Percentiles rank a stretch among this genome's conserved stretches.
Conservation (phyloP, 2,329 filamentous ascomycete genomes). For the Aspergillus versicolor region DNA sequence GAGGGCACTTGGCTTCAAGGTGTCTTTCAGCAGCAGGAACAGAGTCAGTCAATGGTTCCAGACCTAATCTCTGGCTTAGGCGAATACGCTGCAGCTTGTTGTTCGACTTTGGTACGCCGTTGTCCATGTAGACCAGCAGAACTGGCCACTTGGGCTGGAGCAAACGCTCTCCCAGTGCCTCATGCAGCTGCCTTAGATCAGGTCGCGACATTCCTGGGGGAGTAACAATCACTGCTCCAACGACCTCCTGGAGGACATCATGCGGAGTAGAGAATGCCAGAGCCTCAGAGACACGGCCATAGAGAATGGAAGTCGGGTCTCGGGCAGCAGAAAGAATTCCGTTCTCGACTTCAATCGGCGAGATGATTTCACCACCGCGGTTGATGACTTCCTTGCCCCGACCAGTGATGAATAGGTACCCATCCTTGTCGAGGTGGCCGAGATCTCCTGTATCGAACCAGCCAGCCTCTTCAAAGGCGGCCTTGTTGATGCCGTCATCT, state of each 20-base stretch:
- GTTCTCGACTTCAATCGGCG: constrained; percentile 60
- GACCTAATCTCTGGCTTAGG: constrained; percentile 49
- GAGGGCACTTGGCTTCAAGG: constrained; percentile 52
- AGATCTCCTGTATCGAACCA: constrained; percentile 59
- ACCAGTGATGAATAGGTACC: constrained; percentile 56
- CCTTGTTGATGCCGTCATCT: constrained; percentile 8
- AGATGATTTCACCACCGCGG: constrained; percentile 59
- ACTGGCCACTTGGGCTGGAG: constrained; percentile 56
- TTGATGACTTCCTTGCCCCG: constrained; percentile 60
- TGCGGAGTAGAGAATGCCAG: constrained; percentile 56
- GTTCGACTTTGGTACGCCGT: constrained; percentile 52
- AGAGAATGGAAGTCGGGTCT: constrained; percentile 39
- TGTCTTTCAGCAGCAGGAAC: constrained; percentile 49
- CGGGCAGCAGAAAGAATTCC: constrained; percentile 52
- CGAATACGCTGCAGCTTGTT: constrained; percentile 59
- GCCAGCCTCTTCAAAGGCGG: constrained; percentile 46
- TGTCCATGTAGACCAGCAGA: constrained; percentile 56
- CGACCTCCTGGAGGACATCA: constrained; percentile 56
- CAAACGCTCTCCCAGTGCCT: constrained; percentile 48
- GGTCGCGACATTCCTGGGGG: constrained; percentile 44
- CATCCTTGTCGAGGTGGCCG: constrained; percentile 52
- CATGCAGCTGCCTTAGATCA: constrained; percentile 51
- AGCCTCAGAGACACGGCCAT: constrained; percentile 49
- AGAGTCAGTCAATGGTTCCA: constrained; percentile 48
- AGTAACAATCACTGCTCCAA: constrained; percentile 54